Base-by-base conservation (phyloP, 176 grass and related monocot species). In the barley (Hordeum vulgare) region DNA sequence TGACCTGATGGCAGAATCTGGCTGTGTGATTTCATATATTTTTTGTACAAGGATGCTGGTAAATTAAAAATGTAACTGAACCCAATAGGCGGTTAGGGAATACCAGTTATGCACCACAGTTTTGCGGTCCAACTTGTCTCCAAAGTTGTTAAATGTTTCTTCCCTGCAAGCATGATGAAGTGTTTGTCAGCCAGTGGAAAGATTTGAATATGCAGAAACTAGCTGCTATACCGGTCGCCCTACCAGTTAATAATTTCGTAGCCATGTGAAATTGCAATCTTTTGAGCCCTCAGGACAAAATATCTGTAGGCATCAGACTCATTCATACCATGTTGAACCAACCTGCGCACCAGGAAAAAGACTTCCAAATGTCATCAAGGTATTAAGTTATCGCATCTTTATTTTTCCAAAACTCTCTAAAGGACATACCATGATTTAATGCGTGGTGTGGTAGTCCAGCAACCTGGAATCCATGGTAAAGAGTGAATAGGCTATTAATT, bases 91-190 rank as follows among this genome's bases (percentile, higher is more conserved):
- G 60, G 36, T 61, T 59, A 78, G 66, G 69, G 83, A 41, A 78
- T 98, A 98, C 96, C 96, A 98, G 89, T 98, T 91, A 74, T 98
- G 96, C 77, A 98, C 96, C 74, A 98, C 90, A 26, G 96, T 98
- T 80, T 68, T 88, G 26, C 85, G 90, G 86, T 80, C 89, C 77
- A 98, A 75, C 61, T 95, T 88, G 61, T 89, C 86, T 59, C 96
- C 96, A 70, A 98, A 95, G 53, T 90, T 84, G 80, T 93, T 94
- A 82, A 98, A 98, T 45, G 96, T 95, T 86, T 98, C 96, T 79
- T 98, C 96, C 96, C 96, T 95, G 63, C 28, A 85, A 53, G 39
- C 14, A 71, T 60, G 6, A 86, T 12, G 64, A 62, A 88, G 14
- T 21, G 68, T 75, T 71, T 86, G 15, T 74, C 15, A 60, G 33